Evolutionary conservation across 2,329 filamentous ascomycete genomes (phyloP).

Genomic region (Penicillium sclerotigenum): DNA sequence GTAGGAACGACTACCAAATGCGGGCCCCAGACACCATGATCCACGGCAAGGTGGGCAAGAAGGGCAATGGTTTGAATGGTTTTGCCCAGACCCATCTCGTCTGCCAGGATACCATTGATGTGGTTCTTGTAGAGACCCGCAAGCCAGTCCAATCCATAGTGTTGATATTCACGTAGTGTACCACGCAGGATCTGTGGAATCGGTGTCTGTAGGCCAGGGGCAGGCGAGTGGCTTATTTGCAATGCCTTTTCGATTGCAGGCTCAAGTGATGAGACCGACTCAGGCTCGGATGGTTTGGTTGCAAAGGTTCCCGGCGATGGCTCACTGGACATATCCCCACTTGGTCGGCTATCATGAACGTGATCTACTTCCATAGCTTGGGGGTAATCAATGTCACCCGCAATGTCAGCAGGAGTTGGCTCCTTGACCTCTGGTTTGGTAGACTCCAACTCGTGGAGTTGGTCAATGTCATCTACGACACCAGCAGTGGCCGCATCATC

Average conservation of each 20-base stretch:
- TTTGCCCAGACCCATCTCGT: constrained; percentile 98
- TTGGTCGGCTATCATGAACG: constrained; percentile 26
- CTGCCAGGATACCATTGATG: constrained; percentile 93
- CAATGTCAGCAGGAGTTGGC: neutral
- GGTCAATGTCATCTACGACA: neutral
- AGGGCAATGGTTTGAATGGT: constrained; percentile 97
- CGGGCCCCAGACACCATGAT: constrained; percentile 90
- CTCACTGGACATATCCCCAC: constrained; percentile 39
- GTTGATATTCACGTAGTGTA: constrained; percentile 90
- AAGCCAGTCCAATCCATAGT: constrained; percentile 95
- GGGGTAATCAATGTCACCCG: constrained; percentile 2
- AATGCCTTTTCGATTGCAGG: constrained; percentile 31
- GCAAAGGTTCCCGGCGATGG: constrained; percentile 44
- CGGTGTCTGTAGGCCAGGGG: constrained; percentile 58
- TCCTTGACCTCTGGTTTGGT: neutral
- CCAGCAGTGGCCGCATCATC: neutral
- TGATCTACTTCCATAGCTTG: constrained; percentile 17
- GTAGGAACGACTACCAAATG: constrained; percentile 96
- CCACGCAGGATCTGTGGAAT: constrained; percentile 82
- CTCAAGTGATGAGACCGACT: constrained; percentile 45
- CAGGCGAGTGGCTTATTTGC: constrained; percentile 41
- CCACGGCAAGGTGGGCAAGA: constrained; percentile 84
- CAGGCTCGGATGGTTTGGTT: constrained; percentile 46
- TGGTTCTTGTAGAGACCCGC: constrained; percentile 86
- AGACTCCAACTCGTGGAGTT: neutral